Percentiles rank a stretch among this genome's conserved stretches.
Conservation (phyloP, 2,329 filamentous ascomycete genomes). For the Volutella citrinella region DNA sequence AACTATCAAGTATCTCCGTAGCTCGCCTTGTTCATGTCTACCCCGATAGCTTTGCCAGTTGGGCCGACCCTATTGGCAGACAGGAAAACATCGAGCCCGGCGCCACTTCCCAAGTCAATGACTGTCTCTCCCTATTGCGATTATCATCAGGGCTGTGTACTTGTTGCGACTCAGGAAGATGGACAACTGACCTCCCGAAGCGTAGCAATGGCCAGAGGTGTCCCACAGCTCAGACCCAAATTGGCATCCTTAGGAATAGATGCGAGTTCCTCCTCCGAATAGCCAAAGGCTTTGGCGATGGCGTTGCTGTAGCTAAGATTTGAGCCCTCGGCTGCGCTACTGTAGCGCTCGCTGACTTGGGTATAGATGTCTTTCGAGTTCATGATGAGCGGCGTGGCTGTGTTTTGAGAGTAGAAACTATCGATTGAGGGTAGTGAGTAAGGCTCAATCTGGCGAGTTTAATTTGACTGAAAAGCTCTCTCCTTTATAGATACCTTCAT, state of each 20-base stretch:
- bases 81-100: conserved; percentile 56
- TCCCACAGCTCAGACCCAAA: conserved; percentile 53
- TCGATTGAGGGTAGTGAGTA: background rate
- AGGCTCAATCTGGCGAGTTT: background rate
- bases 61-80: conserved; percentile 48
- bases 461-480: background rate
- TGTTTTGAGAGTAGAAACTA: background rate
- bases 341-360: conserved; percentile 34
- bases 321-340: conserved; percentile 25
- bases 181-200: conserved; percentile 37
- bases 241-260: conserved; percentile 46
- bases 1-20: background rate
- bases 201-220: conserved; percentile 47
- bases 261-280: conserved; percentile 44
- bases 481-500: background rate
- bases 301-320: conserved; percentile 33
- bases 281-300: conserved; percentile 52
- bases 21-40: conserved; percentile 58
- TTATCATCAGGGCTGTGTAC: background rate
- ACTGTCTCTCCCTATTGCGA: conserved; percentile 49
- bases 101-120: conserved; percentile 55
- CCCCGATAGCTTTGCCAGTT: conserved; percentile 48
- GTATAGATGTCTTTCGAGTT: conserved; percentile 32
- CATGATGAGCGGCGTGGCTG: conserved; percentile 17
- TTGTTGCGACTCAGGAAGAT: background rate